Percentiles rank a stretch among this genome's conserved stretches.
Conservation (phyloP, 2,329 filamentous ascomycete species). For the Colletotrichum theobromicola region DNA sequence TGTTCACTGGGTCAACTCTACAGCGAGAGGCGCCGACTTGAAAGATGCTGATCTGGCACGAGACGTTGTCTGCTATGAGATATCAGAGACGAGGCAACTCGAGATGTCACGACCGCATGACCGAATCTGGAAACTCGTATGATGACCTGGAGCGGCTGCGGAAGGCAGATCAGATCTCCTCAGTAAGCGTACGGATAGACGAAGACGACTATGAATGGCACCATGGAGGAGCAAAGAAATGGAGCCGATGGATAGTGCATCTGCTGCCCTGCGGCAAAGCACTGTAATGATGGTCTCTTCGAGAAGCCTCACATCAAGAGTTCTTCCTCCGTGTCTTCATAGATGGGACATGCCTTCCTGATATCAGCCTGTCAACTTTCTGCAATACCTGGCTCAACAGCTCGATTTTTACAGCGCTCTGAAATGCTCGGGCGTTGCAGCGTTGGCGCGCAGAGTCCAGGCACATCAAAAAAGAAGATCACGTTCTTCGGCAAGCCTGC, state of each 20-base stretch:
- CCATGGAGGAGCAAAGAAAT: background rate
- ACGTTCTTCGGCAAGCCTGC: background rate
- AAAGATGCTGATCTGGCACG: accelerated
- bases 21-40: background rate
- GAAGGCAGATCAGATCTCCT: background rate
- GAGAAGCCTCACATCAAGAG: background rate
- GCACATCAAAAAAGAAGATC: background rate
- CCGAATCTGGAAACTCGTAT: background rate
- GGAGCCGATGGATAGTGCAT: background rate
- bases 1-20: accelerated
- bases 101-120: background rate
- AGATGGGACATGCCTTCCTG: background rate
- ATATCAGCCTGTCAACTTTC: background rate
- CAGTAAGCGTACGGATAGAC: too few species aligned
- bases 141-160: background rate
- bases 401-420: background rate
- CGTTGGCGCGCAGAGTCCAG: background rate
- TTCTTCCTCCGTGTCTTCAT: background rate
- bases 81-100: background rate
- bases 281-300: background rate
- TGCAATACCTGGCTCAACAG: background rate
- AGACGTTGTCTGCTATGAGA: background rate
- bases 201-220: background rate
- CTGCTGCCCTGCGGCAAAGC: background rate
- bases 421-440: background rate